These are phyloP conservation scores for Serendipita vermifera DNA, from an alignment of 768 basidiomycete genomes.

Conservation along the genomic window DNA sequence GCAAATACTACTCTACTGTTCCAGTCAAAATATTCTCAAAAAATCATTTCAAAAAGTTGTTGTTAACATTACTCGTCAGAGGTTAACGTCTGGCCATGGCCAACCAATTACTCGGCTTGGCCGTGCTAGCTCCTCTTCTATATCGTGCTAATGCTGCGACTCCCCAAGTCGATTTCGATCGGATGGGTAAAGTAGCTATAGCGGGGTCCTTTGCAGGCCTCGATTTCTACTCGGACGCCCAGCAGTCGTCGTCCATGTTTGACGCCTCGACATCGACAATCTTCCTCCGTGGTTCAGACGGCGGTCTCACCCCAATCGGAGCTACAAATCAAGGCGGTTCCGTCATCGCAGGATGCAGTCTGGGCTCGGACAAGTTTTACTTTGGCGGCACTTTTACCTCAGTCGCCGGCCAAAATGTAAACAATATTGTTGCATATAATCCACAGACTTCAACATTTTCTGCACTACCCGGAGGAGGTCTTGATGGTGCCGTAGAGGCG, in stretches of 20 bases:
- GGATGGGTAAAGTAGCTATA: conserved; percentile 86
- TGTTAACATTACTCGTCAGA: no score
- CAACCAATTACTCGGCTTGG: no score
- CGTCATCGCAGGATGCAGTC: conserved; percentile 59
- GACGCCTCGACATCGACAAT: conserved; percentile 62
- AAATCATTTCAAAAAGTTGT: no score
- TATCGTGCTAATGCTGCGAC: conserved; percentile 26
- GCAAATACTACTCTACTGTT: no score
- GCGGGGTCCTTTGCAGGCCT: conserved; percentile 83
- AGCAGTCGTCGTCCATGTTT: conserved; percentile 33
- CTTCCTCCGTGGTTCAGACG: conserved; percentile 49
- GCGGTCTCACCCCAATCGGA: conserved; percentile 54
- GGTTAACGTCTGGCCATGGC: no score
- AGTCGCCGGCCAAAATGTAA: conserved; percentile 42
- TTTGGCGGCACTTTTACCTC: conserved; percentile 75
- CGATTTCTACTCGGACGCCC: conserved; percentile 43
- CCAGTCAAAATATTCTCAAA: no score
- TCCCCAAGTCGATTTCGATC: conserved; percentile 53
- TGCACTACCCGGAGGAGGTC: conserved; percentile 46
- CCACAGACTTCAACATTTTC: conserved; percentile 44
- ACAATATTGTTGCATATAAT: conserved; percentile 68
- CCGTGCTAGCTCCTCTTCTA: no score
- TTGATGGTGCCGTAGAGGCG: conserved; percentile 60
- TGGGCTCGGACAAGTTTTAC: conserved; percentile 58
- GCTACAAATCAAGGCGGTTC: conserved; percentile 69